Base-by-base conservation (phyloP, 2,329 filamentous ascomycete species). In the Cyphellophora attinorum region DNA sequence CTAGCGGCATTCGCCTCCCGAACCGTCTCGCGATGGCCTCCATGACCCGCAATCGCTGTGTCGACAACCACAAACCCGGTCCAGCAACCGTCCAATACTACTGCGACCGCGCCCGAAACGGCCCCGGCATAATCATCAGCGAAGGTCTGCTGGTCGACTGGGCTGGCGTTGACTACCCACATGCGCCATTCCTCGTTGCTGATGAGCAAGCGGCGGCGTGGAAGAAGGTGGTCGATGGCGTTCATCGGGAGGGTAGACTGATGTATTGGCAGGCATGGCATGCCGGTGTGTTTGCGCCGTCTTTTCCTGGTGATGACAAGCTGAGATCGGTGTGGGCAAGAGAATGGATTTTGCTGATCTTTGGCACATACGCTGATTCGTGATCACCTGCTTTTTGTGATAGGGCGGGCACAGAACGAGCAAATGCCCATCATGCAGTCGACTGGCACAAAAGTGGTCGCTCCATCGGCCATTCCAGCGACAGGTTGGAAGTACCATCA, bases 401-500 rank as follows among this genome's bases (percentile, higher is more conserved):
- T n/a, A n/a, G n/a, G n/a, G n/a, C n/a, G n/a, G n/a, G n/a, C n/a
- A n/a, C n/a, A n/a, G n/a, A n/a, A n/a, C n/a, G n/a, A n/a, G n/a
- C n/a, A n/a, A n/a, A n/a, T n/a, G n/a, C n/a, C n/a, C n/a, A n/a
- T n/a, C n/a, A n/a, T n/a, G n/a, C n/a, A n/a, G n/a, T n/a, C n/a
- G n/a, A n/a, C n/a, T n/a, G n/a, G n/a, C n/a, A n/a, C n/a, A n/a
- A n/a, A n/a, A n/a, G n/a, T n/a, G n/a, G n/a, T n/a, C n/a, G n/a
- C n/a, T n/a, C n/a, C n/a, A n/a, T n/a, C n/a, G n/a, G n/a, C n/a
- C n/a, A n/a, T n/a, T n/a, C n/a, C n/a, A n/a, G 19, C 15, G 6
- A 12, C 28, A 27, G 44, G 44, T 11, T 13, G 62, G 62, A 44
- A 54, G 53, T 44, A 57, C 65, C 27, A 60, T n/a, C n/a, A n/a